Evolutionary conservation across 2,329 filamentous ascomycete species (phyloP), one percentile per base, ranked within the genome.

Genomic region (Rhinocladiella similis): DNA sequence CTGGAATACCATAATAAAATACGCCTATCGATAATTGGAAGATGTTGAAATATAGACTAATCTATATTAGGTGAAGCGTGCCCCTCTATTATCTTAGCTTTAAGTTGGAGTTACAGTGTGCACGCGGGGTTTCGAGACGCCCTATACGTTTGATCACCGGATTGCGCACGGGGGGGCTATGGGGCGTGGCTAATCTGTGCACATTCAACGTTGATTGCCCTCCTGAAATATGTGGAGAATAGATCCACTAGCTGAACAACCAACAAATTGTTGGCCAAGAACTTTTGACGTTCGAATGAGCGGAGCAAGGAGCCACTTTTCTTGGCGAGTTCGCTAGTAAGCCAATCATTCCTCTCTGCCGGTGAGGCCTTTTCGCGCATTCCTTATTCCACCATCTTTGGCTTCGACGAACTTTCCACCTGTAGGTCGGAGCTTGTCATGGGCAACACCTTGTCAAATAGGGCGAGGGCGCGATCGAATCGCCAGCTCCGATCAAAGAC

Each of bases 311-410:
- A 20, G 3, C 46, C 19, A 9, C 42, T 33, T 48, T 48, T 48
- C 46, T 33, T 48, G 46, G 46, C 46, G 46, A 48, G 46, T 33
- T 48, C 46, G 19, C 46, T 48, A 46, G n/a, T 25, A 48, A 48
- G 46, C 46, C 46, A 48, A 48, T 48, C n/a, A 48, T 48, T 48
- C 18, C 46, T 48, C 46, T 35, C 46, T 48, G 46, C 46, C 46
- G 46, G 5, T 48, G 46, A 48, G 46, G 46, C 25, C 19, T 48
- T 48, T 48, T 48, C 46, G 46, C 46, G 46, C 46, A 48, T 48
- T 48, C 46, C 19, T 25, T 27, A 48, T 48, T 48, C 46, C 46
- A 33, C 25, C 29, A 25, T 48, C 46, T 46, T 46, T 46, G 42
- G 42, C 42, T 46, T 46, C 18, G 18, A 46, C 42, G 42, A 46